A percentile compares a stretch with the other conserved stretches of the same genome.
phyloP scores from a whole-genome alignment of 768 basidiomycete species.

The Suillus tomentosus region DNA sequence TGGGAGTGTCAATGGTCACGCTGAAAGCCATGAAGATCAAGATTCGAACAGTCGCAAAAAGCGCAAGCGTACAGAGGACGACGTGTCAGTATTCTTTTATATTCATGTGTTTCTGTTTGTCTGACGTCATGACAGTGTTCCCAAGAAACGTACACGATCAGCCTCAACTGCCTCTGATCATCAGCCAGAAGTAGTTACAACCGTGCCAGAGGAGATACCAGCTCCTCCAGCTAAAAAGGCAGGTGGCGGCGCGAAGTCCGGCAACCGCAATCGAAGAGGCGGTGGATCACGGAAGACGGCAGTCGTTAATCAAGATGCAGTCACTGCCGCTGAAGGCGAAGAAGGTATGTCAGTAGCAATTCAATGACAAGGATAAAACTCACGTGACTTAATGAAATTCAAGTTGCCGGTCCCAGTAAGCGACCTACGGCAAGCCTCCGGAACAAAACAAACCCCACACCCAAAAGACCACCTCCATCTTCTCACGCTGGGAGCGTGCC shows the following conservation, averaged over 20 bases:
- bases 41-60: conserved; percentile 60
- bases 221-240: conserved; percentile 33
- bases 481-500: conserved; percentile 33
- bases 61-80: conserved; percentile 76
- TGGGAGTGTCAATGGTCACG: conserved; percentile 43
- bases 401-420: conserved; percentile 37
- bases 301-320: conserved; percentile 25
- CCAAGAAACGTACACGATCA: conserved; percentile 77
- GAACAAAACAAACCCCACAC: conserved; percentile 30
- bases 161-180: conserved; percentile 71
- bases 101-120: conserved; percentile 2
- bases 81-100: conserved; percentile 49
- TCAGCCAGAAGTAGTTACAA: conserved; percentile 40
- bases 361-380: conserved; percentile 25
- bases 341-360: conserved; percentile 49
- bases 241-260: conserved; percentile 25
- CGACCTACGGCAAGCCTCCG: conserved; percentile 44
- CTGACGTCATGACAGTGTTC: conserved; percentile 36
- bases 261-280: conserved; percentile 31
- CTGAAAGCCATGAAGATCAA: conserved; percentile 47
- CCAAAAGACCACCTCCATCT: conserved; percentile 34
- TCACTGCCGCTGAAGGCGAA: conserved; percentile 50
- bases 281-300: conserved; percentile 31
- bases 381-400: conserved; percentile 40
- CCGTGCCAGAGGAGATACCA: conserved; percentile 43